Base-by-base conservation (phyloP, 139 green algal genomes). In the Chloropicon primus region DNA sequence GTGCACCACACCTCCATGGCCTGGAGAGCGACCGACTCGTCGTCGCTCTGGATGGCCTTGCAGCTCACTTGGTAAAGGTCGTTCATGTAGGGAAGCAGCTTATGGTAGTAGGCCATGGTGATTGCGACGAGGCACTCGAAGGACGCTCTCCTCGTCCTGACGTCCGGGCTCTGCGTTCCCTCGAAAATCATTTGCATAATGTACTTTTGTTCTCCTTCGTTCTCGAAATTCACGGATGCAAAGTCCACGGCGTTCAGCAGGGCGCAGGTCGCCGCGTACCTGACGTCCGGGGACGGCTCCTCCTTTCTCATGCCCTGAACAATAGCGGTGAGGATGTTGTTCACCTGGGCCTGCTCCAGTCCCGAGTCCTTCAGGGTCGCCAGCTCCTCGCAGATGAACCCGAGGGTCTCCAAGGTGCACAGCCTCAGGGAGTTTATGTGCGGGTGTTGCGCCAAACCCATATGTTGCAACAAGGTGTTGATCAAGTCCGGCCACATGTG, bases 1-100 rank as follows among this genome's bases (percentile, higher is more conserved):
- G 89, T 90, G 78, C 82, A 94, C 95, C 95, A 99, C 28, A 99
- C 94, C 89, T 98, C 95, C 2, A 99, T 88, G 21, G 95, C 95
- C 86, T 97, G 92, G 74, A 93, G 85, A 22, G 88, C 92, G 23
- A 99, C 93, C 22, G 91, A 88, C 83, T 98, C 93, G 54, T 93
- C 81, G 75, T 98, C 93, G 22, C 92, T 84, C 79, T 89, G 84
- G 72, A 93, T 90, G 3, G 91, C 88, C 76, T 94, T 95, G 22
- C 90, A 87, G 0, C 90, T 96, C 26, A 99, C 88, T 71, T 89
- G 84, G 84, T 96, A 99, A 54, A 99, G 91, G 62, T 97, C 92
- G 17, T 76, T 86, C 83, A 99, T 98, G 91, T 99, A 99, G 0
- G 88, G 54, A 3, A 87, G 86, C 77, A 99, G 82, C 81, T 96